These are phyloP conservation scores for Verticillium isaacii DNA, from an alignment of 2,329 filamentous ascomycete genomes.

Conservation along the genomic window DNA sequence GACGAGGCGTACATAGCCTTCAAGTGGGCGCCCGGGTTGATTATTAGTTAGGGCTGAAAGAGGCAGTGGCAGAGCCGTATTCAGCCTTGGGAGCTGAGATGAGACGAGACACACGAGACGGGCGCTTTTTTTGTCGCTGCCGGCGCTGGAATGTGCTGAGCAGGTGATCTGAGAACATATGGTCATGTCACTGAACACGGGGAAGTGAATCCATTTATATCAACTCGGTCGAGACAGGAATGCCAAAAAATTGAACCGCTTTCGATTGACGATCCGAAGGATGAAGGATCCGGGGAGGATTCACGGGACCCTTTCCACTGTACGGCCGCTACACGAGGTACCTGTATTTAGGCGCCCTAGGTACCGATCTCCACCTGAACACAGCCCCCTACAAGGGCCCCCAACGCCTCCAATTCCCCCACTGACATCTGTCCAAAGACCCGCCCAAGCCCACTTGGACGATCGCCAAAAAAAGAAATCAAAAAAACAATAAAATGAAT, in stretches of 20 bases:
- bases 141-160: not conserved
- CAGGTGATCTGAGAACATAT: too few species aligned
- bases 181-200: too few species aligned
- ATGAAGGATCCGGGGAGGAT: too few species aligned
- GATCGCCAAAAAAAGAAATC: not conserved
- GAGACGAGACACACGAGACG: not conserved
- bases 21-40: not conserved
- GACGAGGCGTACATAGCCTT: not conserved
- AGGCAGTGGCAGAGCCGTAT: not conserved
- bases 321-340: too few species aligned
- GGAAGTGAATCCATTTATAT: too few species aligned
- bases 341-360: too few species aligned
- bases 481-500: not conserved
- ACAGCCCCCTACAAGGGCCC: too few species aligned
- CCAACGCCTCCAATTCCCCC: not conserved
- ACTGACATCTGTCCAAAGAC: not conserved
- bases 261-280: too few species aligned
- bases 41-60: not conserved
- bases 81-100: not conserved
- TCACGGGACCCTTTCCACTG: too few species aligned
- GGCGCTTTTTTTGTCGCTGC: not conserved
- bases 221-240: too few species aligned
- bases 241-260: too few species aligned
- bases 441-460: not conserved
- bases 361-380: too few species aligned